Conservation (phyloP, 306 rosid genomes). For the Ormosia semicastrata region DNA sequence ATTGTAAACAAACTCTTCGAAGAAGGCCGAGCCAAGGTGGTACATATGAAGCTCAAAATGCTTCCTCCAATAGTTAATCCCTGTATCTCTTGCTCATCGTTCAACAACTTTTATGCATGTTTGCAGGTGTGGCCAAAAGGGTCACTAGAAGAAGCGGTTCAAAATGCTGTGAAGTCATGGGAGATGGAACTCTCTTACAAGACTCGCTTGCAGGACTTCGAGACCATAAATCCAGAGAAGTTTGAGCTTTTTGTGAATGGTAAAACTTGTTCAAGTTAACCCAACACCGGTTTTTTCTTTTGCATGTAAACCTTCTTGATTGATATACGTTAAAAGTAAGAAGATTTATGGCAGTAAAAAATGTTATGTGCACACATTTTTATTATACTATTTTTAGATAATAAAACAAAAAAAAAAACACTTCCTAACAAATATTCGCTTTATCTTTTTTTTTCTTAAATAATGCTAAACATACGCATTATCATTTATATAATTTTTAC, state of each 20-base stretch:
- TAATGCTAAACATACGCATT: too few relatives aligned
- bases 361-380: too few relatives aligned
- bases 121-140: conserved; percentile 62
- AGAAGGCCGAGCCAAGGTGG: conserved; percentile 53
- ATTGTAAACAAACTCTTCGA: conserved; percentile 49
- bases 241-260: conserved; percentile 44
- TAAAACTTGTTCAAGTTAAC: neutral
- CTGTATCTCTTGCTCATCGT: neutral
- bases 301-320: neutral
- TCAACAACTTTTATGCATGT: neutral
- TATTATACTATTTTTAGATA: too few relatives aligned
- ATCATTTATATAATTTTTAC: too few relatives aligned
- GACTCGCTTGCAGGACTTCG: conserved; percentile 32
- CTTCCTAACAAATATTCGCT: too few relatives aligned
- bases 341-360: too few relatives aligned
- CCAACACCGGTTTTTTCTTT: neutral
- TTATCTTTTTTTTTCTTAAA: too few relatives aligned
- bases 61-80: neutral
- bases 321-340: too few relatives aligned
- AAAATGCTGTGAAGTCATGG: conserved; percentile 49
- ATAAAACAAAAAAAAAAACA: too few relatives aligned
- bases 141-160: conserved; percentile 65
- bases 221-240: conserved; percentile 34
- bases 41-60: neutral
- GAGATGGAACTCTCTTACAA: conserved; percentile 43